A percentile compares a stretch with the other conserved stretches of the same genome.
Conservation (phyloP, 1,284 basidiomycete genomes). For the Sporisorium graminicola region DNA sequence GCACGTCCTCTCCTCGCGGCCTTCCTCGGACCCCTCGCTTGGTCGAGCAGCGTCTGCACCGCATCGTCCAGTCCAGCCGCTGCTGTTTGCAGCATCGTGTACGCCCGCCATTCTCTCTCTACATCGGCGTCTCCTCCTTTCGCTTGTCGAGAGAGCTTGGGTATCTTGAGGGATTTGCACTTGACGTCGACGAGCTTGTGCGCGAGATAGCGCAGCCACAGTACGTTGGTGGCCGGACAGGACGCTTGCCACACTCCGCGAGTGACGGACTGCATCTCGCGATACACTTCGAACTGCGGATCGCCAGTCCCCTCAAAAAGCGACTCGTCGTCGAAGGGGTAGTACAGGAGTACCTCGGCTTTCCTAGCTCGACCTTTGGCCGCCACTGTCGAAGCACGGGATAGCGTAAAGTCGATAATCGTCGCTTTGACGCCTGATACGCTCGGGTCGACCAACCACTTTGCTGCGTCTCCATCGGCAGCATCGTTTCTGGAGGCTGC, state of each 20-base stretch:
- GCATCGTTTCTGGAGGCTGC: neutral
- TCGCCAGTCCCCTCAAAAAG: constrained; percentile 79
- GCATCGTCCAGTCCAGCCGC: constrained; percentile 13
- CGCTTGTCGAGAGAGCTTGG: constrained; percentile 9
- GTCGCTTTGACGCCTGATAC: constrained; percentile 79
- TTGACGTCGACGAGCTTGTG: constrained; percentile 75
- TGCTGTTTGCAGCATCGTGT: constrained; percentile 6
- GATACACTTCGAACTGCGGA: constrained; percentile 93
- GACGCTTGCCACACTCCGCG: constrained; percentile 78
- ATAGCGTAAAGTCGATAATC: constrained; percentile 93
- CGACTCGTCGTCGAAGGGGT: constrained; percentile 67
- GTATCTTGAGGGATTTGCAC: constrained; percentile 17
- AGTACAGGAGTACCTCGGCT: constrained; percentile 49
- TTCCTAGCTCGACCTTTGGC: constrained; percentile 17
- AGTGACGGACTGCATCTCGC: constrained; percentile 81
- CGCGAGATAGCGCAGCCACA: constrained; percentile 87
- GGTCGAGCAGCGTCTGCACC: constrained; percentile 9
- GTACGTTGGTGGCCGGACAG: constrained; percentile 85
- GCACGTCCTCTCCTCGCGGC: constrained; percentile 12
- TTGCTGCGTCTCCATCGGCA: neutral
- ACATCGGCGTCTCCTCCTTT: constrained; percentile 2
- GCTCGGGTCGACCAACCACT: constrained; percentile 62
- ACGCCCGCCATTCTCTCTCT: constrained; percentile 17
- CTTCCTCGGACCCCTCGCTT: neutral
- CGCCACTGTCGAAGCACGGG: constrained; percentile 73